Evolutionary conservation across 176 grass and related monocot genomes (phyloP).

Genomic region (Paspalum vaginatum): DNA sequence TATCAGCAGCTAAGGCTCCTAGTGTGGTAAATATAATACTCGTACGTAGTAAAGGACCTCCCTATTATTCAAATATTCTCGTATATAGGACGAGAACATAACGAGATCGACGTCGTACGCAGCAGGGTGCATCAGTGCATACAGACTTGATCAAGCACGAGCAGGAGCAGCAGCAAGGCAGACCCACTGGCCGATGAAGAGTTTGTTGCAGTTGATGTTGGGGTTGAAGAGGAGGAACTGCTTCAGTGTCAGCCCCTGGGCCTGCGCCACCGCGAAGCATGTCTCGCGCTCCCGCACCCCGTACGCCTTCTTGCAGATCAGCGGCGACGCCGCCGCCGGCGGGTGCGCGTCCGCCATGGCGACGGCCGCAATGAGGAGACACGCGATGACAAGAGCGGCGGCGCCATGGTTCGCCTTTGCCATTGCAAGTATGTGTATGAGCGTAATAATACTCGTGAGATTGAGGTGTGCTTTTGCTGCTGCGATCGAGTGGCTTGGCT

Average conservation of each 20-base stretch:
- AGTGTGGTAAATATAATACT: too few species aligned
- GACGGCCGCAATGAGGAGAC: background rate
- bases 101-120: too few species aligned
- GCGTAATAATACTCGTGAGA: too few species aligned
- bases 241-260: background rate
- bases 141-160: background rate
- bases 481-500: too few species aligned
- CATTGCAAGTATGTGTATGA: too few species aligned
- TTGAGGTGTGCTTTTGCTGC: too few species aligned
- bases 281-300: slow-evolving; percentile 34
- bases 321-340: background rate
- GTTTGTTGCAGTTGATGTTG: slow-evolving; percentile 41
- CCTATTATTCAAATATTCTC: too few species aligned
- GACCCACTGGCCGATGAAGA: slow-evolving; percentile 58
- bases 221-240: slow-evolving; percentile 51
- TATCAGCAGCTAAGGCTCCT: too few species aligned
- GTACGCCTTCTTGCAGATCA: slow-evolving; percentile 34
- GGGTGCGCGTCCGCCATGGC: background rate
- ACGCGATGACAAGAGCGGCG: too few species aligned
- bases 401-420: too few species aligned
- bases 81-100: background rate
- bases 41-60: too few species aligned
- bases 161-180: slow-evolving; percentile 13
- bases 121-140: background rate
- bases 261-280: slow-evolving; percentile 26